A percentile compares a stretch with the other conserved stretches of the same genome.
These are phyloP conservation scores for Pyronema domesticum DNA, from an alignment of 495 filamentous ascomycete species.

Conservation along the genomic window DNA sequence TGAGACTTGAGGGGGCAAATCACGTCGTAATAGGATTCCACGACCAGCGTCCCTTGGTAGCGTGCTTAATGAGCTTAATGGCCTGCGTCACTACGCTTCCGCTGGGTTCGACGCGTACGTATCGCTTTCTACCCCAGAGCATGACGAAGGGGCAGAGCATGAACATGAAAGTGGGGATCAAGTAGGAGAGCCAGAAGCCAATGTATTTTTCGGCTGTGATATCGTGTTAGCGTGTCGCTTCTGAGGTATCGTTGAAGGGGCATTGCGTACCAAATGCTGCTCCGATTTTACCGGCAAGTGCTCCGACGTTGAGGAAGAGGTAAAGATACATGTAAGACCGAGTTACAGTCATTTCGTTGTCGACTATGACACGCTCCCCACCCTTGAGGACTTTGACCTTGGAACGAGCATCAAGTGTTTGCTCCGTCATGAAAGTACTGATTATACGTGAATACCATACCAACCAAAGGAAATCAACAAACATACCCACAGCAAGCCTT, in stretches of 20 bases:
- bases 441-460: not conserved
- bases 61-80: constrained; percentile 35
- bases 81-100: constrained; percentile 44
- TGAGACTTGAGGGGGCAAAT: not conserved
- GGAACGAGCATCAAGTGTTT: not conserved
- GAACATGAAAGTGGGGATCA: constrained; percentile 41
- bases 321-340: constrained; percentile 44
- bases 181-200: constrained; percentile 50
- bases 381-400: constrained; percentile 8
- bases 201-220: constrained; percentile 40
- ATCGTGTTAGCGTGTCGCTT: not conserved
- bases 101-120: constrained; percentile 36
- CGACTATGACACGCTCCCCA: constrained; percentile 49
- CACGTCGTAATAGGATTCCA: constrained; percentile 26
- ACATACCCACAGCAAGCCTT: not conserved
- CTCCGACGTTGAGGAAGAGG: constrained; percentile 49
- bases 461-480: no score
- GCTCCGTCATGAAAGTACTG: constrained; percentile 2
- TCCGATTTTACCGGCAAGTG: constrained; percentile 33
- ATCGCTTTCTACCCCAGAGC: constrained; percentile 38
- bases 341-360: constrained; percentile 41
- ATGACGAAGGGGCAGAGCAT: constrained; percentile 41
- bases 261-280: not conserved
- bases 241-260: not conserved
- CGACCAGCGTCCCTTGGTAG: constrained; percentile 45